phyloP scores from a whole-genome alignment of 169 alveolate species.

The Plasmodium ovale region DNA sequence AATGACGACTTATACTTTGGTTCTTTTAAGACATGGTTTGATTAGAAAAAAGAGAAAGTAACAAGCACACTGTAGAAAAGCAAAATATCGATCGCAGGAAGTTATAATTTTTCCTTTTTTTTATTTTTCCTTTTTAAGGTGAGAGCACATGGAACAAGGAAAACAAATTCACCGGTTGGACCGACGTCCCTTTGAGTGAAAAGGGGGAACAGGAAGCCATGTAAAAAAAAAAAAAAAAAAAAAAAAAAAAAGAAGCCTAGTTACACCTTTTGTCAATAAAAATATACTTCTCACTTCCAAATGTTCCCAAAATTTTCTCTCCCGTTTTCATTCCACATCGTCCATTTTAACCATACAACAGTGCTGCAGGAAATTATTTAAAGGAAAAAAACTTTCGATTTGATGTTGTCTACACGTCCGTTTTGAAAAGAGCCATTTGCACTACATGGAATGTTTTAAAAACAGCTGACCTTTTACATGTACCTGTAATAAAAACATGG shows the following conservation, averaged over 20 bases:
- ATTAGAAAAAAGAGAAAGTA: constrained; percentile 6
- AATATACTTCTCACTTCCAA: background rate
- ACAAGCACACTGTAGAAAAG: background rate
- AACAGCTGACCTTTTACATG: constrained; percentile 90
- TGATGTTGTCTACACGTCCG: constrained; percentile 96
- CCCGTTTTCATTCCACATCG: too few relatives aligned
- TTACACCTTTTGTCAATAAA: background rate
- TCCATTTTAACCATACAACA: constrained; percentile 29
- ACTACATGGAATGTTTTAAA: constrained; percentile 94
- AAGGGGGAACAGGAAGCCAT: constrained; percentile 95
- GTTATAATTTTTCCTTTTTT: background rate
- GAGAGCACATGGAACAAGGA: constrained; percentile 97
- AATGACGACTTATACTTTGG: constrained; percentile 66
- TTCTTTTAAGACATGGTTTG: constrained; percentile 74
- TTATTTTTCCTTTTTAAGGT: constrained; percentile 83
- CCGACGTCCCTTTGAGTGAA: constrained; percentile 95
- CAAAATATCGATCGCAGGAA: background rate
- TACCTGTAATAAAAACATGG: constrained; percentile 94
- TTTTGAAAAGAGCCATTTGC: constrained; percentile 94
- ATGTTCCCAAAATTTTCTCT: background rate
- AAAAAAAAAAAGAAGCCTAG: constrained; percentile 1
- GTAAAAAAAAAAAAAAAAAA: constrained; percentile 62
- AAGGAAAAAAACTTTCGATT: constrained; percentile 90
- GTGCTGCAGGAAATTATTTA: constrained; percentile 94
- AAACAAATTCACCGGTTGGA: constrained; percentile 98